Evolutionary conservation across 2,329 filamentous ascomycete species (phyloP).

Genomic region (Emericellopsis atlantica): DNA sequence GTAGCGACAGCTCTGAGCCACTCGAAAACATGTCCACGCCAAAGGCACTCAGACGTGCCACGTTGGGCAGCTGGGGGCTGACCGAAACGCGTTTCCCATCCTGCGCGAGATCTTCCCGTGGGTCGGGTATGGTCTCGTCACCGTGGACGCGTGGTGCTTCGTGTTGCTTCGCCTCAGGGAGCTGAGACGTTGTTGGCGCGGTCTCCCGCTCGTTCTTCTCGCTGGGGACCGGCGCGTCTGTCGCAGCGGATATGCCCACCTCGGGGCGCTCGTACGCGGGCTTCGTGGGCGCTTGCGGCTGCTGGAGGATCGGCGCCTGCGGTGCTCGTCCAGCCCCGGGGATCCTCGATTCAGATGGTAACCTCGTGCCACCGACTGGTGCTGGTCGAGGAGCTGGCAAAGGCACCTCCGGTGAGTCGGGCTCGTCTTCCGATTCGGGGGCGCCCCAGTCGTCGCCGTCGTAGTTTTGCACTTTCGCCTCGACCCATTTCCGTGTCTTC

Average conservation of each 20-base stretch:
- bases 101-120: not conserved
- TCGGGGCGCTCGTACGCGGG: no score
- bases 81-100: constrained; percentile 25
- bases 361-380: constrained; percentile 15
- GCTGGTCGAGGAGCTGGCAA: constrained; percentile 11
- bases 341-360: constrained; percentile 11
- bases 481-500: constrained; percentile 92
- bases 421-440: constrained; percentile 49
- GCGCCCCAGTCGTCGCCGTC: constrained; percentile 90
- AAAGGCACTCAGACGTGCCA: constrained; percentile 47
- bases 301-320: not conserved
- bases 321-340: constrained; percentile 5
- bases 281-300: no score
- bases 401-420: constrained; percentile 31
- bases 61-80: constrained; percentile 44
- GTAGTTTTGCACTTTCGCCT: constrained; percentile 76
- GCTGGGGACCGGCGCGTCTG: no score
- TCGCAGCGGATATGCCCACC: no score
- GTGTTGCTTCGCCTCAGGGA: not conserved
- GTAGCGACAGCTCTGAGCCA: not conserved
- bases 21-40: constrained; percentile 40
- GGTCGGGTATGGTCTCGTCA: not conserved
- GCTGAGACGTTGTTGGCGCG: not conserved
- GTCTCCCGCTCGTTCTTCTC: no score
- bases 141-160: not conserved